Evolutionary conservation across 805 yeast genomes (phyloP), one percentile per base, ranked within the genome.

Genomic region (Cyberlindnera sargentensis): DNA sequence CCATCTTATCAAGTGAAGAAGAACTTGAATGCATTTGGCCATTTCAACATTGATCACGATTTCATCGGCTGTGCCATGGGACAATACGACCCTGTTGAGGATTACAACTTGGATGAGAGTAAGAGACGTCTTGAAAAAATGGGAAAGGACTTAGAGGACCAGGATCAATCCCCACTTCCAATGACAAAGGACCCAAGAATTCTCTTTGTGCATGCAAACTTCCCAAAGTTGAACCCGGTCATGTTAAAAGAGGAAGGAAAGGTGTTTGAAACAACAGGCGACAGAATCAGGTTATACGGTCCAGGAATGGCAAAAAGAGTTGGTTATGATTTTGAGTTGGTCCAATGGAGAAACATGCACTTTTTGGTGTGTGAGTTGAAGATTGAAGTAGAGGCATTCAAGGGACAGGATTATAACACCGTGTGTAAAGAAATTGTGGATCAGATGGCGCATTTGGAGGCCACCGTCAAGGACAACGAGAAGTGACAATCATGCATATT

Each of bases 61-160:
- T 82, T 73, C 56, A 62, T 69, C n/a, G 91, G 90, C 15, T 74
- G 80, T 8, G 86, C 84, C 3, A 85, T 85, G 88, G 81, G 83
- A 5, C 95, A 86, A 60, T 76, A 68, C 47, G 78, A 82, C 56
- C 87, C 90, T 3, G 60, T 70, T n/a, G 73, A 72, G 37, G 95
- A 85, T 60, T 77, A 66, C 44, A 44, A 49, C 27, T 52, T 49
- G 31, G 43, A 38, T 26, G 20, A 15, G 20, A 15, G 20, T 15
- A 28, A 37, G 26, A 41, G 45, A 11, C 15, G 43, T 20, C 37
- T 27, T 10, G 3, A 24, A 3, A 26, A 41, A 4, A 43, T 37
- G 8, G 20, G 5, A 4, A 40, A 42, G 6, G 49, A 48, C 31
- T 55, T 42, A 25, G 34, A 47, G 6, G 25, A 33, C 8, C 51